Percentiles rank a stretch among this genome's conserved stretches.
Conservation (phyloP, 345 rosid genomes). For the Alliaria petiolata region DNA sequence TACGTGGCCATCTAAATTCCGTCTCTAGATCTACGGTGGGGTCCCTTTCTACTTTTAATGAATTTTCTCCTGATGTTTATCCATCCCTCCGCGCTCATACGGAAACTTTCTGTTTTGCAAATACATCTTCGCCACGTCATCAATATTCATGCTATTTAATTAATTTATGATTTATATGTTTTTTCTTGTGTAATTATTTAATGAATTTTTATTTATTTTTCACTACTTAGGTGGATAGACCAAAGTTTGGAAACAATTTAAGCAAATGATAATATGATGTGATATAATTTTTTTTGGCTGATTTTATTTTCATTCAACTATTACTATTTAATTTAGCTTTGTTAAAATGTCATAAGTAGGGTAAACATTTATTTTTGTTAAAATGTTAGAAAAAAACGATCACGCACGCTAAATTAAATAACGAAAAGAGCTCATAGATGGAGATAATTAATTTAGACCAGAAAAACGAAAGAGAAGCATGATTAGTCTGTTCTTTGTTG, state of each 20-base stretch:
- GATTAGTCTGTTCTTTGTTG: background rate
- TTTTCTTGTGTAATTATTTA: too few relatives aligned
- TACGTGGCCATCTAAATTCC: background rate
- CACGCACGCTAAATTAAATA: too few relatives aligned
- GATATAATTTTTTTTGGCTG: too few relatives aligned
- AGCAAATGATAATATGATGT: too few relatives aligned
- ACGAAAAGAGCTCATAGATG: background rate
- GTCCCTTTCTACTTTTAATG: background rate
- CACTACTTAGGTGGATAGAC: too few relatives aligned
- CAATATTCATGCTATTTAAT: background rate
- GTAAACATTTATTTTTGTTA: too few relatives aligned
- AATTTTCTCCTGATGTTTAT: conserved; percentile 3
- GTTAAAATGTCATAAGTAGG: too few relatives aligned
- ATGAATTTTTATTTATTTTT: too few relatives aligned
- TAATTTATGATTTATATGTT: background rate
- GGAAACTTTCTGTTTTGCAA: background rate
- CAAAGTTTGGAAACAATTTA: too few relatives aligned
- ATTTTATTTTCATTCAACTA: too few relatives aligned
- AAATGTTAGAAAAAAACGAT: too few relatives aligned
- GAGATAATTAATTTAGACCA: background rate
- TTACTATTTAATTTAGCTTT: too few relatives aligned
- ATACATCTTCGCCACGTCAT: background rate
- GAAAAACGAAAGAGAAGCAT: background rate
- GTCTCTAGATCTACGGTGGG: background rate
- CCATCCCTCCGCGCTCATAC: background rate